Evolutionary conservation across 305 asterid species (phyloP).

Genomic region (Solanum chacoense): DNA sequence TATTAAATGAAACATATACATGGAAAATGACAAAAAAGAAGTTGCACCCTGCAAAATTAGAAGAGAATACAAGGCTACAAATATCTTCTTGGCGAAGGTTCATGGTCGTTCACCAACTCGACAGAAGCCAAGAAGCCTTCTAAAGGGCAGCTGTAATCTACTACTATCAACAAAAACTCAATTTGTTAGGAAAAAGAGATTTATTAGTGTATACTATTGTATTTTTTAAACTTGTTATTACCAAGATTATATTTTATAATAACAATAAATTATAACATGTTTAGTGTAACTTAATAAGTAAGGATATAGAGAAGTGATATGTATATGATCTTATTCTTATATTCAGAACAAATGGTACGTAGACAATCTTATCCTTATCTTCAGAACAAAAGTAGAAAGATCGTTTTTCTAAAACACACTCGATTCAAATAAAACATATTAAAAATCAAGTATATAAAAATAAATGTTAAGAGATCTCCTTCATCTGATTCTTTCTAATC

Average conservation of each 20-base stretch:
- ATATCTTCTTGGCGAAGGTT: background rate
- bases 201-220: background rate
- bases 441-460: background rate
- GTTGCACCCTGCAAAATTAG: background rate
- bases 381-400: rapidly evolving
- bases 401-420: background rate
- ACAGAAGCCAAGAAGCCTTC: background rate
- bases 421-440: background rate
- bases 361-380: background rate
- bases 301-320: background rate
- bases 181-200: background rate
- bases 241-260: background rate
- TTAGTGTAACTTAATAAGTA: background rate
- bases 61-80: background rate
- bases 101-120: background rate
- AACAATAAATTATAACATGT: background rate
- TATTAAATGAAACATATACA: background rate
- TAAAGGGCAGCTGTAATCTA: background rate
- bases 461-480: background rate
- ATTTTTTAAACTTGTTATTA: background rate
- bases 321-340: background rate
- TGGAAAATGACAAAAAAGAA: background rate
- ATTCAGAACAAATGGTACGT: background rate
- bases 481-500: background rate
- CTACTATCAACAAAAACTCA: background rate